These are phyloP conservation scores for Tulasnella calospora DNA, from an alignment of 768 basidiomycete genomes.

Conservation along the genomic window DNA sequence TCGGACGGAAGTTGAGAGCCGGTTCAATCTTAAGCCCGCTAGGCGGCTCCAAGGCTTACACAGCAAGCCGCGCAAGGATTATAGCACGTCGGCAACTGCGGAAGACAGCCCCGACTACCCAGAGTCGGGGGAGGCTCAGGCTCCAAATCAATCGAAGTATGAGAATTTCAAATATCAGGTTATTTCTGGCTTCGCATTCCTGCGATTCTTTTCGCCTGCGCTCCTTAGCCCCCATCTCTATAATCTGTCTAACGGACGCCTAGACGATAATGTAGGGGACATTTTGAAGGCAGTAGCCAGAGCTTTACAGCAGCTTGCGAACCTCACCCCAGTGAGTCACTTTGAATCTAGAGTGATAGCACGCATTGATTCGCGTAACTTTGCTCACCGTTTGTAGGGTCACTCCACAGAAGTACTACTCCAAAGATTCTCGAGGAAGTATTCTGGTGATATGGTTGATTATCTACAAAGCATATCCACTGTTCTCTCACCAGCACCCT, in stretches of 20 bases:
- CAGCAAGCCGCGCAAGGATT: conserved; percentile 8
- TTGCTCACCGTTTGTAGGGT: background rate
- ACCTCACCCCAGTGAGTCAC: conserved; percentile 62
- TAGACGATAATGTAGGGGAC: conserved; percentile 60
- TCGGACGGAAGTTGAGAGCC: conserved; percentile 62
- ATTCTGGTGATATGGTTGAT: conserved; percentile 54
- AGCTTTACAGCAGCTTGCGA: conserved; percentile 84
- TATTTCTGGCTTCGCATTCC: conserved; percentile 84
- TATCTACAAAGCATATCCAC: conserved; percentile 44
- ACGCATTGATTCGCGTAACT: background rate
- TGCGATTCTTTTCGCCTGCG: conserved; percentile 85
- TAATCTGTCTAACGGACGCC: conserved; percentile 46
- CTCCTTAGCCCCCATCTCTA: conserved; percentile 70
- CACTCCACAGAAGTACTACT: background rate
- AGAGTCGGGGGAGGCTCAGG: background rate
- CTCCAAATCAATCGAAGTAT: background rate
- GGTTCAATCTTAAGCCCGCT: conserved; percentile 14
- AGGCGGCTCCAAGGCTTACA: conserved; percentile 20
- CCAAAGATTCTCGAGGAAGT: background rate
- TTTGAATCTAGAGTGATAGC: background rate
- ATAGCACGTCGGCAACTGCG: conserved; percentile 4
- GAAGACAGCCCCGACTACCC: background rate
- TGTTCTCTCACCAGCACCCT: background rate
- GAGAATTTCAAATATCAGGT: conserved; percentile 61
- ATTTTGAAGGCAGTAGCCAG: conserved; percentile 82